Conservation (phyloP, 2,329 filamentous ascomycete species). For the Beauveria sp. region DNA sequence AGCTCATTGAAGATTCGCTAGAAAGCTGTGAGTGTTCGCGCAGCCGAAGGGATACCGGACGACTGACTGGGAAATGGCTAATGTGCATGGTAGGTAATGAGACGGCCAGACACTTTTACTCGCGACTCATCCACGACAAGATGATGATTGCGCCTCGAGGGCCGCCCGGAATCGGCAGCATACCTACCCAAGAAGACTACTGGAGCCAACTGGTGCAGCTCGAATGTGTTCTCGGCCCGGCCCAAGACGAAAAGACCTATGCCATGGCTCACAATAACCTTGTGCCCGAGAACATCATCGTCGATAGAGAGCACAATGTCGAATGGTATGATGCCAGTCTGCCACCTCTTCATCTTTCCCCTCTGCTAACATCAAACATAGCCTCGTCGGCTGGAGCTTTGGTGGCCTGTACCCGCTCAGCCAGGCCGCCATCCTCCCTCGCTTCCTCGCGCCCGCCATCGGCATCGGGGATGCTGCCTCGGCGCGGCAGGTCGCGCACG, state of each 20-base stretch:
- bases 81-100: neutral
- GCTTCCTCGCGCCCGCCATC: neutral
- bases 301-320: neutral
- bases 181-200: neutral
- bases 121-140: neutral
- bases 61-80: neutral
- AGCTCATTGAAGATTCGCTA: neutral
- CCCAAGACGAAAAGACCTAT: neutral
- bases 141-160: neutral
- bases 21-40: neutral
- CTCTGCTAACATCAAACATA: neutral
- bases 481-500: neutral
- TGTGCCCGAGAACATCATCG: neutral
- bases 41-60: neutral
- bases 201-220: neutral
- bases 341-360: no score
- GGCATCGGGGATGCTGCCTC: no score
- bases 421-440: neutral
- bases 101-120: neutral
- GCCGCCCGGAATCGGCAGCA: neutral
- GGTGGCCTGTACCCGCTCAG: neutral
- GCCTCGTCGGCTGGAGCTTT: constrained; percentile 1
- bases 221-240: neutral
- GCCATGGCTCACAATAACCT: neutral
- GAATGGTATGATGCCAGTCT: neutral